A percentile compares a stretch with the other conserved stretches of the same genome.
Conservation (phyloP, 257 asterid genomes). For the Petrea volubilis region DNA sequence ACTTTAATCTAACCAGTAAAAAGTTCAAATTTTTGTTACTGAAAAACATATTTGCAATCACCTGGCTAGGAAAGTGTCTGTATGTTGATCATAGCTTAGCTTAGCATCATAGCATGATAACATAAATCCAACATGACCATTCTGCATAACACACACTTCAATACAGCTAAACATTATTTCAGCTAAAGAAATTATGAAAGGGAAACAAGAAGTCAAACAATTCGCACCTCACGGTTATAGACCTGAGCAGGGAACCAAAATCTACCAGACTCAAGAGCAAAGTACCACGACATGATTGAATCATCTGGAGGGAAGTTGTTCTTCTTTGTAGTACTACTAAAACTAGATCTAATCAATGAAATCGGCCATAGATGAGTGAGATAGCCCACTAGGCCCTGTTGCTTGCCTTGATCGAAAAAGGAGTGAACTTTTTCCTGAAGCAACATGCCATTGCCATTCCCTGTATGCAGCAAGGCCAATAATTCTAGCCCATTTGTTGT, state of each 20-base stretch:
- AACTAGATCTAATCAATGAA: constrained; percentile 45
- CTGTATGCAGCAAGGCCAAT: constrained; percentile 54
- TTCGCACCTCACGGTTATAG: constrained; percentile 75
- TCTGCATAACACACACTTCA: constrained; percentile 39
- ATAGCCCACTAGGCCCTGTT: constrained; percentile 38
- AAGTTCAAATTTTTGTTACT: too few species aligned
- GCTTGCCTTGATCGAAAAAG: constrained; percentile 48
- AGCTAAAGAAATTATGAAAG: not conserved
- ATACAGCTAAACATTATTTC: not conserved
- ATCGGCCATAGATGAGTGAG: constrained; percentile 54
- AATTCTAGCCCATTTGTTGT: constrained; percentile 65
- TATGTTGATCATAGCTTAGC: constrained; percentile 55
- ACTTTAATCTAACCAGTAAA: too few species aligned
- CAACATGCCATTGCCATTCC: constrained; percentile 56
- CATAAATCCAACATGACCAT: constrained; percentile 76
- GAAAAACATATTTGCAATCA: constrained; percentile 21
- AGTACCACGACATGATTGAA: constrained; percentile 68
- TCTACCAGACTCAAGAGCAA: constrained; percentile 78
- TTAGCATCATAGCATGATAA: constrained; percentile 80
- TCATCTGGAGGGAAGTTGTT: constrained; percentile 50
- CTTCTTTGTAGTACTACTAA: constrained; percentile 24
- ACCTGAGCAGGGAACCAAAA: constrained; percentile 95
- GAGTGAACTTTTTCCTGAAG: constrained; percentile 48
- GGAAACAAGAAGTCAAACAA: not conserved
- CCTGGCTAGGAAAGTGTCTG: constrained; percentile 69